Percentiles rank a stretch among this genome's conserved stretches.
Conservation (phyloP, 345 rosid species). For the Citrus trifoliata region DNA sequence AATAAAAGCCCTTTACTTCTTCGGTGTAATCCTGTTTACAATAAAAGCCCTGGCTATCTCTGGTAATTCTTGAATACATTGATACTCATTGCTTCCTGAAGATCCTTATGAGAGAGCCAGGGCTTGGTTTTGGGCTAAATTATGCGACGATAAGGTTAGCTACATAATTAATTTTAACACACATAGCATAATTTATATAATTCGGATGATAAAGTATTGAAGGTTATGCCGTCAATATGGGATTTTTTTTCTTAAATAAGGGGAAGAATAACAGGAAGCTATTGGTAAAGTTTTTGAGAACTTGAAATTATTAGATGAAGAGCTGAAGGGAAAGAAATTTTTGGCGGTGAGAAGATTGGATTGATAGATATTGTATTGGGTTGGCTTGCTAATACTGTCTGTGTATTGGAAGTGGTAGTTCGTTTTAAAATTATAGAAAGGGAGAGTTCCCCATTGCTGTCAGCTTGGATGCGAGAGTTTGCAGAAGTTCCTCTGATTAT, state of each 20-base stretch:
- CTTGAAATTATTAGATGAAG: slow-evolving; percentile 30
- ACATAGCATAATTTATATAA: no score
- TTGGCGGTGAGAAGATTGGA: slow-evolving; percentile 38
- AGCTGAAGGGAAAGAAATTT: slow-evolving; percentile 37
- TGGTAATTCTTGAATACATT: slow-evolving; percentile 32
- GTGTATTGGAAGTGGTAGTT: slow-evolving; percentile 18
- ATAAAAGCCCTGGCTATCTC: background rate
- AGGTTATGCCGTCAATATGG: slow-evolving; percentile 24
- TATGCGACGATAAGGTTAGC: slow-evolving; percentile 27
- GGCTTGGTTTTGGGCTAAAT: slow-evolving; percentile 33
- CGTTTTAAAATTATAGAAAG: slow-evolving; percentile 20
- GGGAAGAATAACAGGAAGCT: slow-evolving; percentile 30
- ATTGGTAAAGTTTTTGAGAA: slow-evolving; percentile 1
- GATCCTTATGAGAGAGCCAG: slow-evolving; percentile 22
- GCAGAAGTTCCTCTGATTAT: slow-evolving; percentile 15
- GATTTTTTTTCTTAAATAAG: slow-evolving; percentile 9
- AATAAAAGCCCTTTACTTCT: slow-evolving; percentile 28
- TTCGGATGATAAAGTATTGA: background rate
- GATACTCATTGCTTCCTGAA: slow-evolving; percentile 31
- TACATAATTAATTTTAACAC: background rate
- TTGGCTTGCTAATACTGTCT: slow-evolving; percentile 25
- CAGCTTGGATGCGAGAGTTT: slow-evolving; percentile 29
- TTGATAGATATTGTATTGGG: slow-evolving; percentile 33
- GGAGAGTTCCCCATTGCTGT: slow-evolving; percentile 20
- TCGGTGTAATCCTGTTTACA: slow-evolving; percentile 23